Evolutionary conservation across 2,329 filamentous ascomycete species (phyloP).

Genomic region (Botrytis deweyae): DNA sequence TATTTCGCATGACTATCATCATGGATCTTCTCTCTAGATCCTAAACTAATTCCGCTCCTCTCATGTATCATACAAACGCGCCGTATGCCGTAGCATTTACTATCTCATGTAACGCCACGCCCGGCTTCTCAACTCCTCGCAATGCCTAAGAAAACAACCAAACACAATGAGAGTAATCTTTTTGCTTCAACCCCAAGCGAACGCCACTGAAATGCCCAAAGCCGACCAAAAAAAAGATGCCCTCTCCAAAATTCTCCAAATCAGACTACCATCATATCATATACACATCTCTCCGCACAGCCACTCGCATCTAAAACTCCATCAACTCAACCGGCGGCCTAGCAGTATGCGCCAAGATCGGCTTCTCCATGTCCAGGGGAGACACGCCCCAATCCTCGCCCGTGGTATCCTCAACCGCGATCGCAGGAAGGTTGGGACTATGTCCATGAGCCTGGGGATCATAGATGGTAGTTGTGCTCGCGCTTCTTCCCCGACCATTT

Average conservation of each 20-base stretch:
- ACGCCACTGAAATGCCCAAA: slow-evolving; percentile 8
- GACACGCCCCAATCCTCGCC: slow-evolving; percentile 45
- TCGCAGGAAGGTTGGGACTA: slow-evolving; percentile 59
- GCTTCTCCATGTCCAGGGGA: slow-evolving; percentile 43
- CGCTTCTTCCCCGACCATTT: slow-evolving; percentile 48
- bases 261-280: slow-evolving; percentile 3
- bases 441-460: slow-evolving; percentile 56
- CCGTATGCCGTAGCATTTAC: neutral
- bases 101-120: slow-evolving; percentile 7
- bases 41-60: neutral
- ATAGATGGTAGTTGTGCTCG: slow-evolving; percentile 66
- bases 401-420: slow-evolving; percentile 67
- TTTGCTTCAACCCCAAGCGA: neutral
- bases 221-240: neutral
- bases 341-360: slow-evolving; percentile 59
- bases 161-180: neutral
- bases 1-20: neutral
- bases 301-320: slow-evolving; percentile 31
- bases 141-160: slow-evolving; percentile 1
- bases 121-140: slow-evolving; percentile 17
- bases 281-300: neutral
- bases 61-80: slow-evolving; percentile 15
- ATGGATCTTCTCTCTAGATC: neutral
- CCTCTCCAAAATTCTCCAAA: neutral
- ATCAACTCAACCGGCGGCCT: slow-evolving; percentile 67